Conservation (phyloP, 768 basidiomycete genomes). For the Psilocybe subaeruginosa region DNA sequence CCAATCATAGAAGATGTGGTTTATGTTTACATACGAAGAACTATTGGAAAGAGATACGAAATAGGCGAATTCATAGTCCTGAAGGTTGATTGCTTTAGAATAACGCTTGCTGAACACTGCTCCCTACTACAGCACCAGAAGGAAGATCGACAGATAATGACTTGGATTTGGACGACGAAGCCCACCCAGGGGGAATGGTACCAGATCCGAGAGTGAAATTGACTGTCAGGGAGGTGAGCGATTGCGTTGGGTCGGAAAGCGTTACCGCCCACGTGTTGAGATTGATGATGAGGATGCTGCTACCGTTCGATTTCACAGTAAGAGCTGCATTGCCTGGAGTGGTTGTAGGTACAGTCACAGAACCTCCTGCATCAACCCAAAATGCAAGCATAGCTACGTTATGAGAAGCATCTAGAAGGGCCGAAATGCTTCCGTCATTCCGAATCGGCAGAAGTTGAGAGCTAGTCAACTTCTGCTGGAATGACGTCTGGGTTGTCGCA, state of each 20-base stretch:
- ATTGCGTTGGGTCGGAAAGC: conserved; percentile 68
- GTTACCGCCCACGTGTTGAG: conserved; percentile 45
- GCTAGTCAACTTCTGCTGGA: conserved; percentile 28
- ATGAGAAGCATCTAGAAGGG: conserved; percentile 45
- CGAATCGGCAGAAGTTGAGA: conserved; percentile 32
- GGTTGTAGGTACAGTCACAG: conserved; percentile 34
- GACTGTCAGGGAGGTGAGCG: conserved; percentile 37
- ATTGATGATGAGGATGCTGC: conserved; percentile 46
- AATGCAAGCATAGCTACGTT: conserved; percentile 50
- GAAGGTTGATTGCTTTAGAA: background rate
- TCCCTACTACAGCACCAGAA: conserved; percentile 46
- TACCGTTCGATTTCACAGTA: conserved; percentile 40
- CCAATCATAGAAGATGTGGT: background rate
- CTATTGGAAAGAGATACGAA: background rate
- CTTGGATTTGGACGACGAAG: conserved; percentile 19
- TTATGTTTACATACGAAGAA: background rate
- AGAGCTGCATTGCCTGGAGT: conserved; percentile 22
- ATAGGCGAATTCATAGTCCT: background rate
- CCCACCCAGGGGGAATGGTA: conserved; percentile 26
- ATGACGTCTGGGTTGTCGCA: conserved; percentile 31
- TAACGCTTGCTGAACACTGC: conserved; percentile 38
- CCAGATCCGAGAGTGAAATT: conserved; percentile 32
- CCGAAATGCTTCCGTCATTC: conserved; percentile 52
- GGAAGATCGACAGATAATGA: conserved; percentile 42
- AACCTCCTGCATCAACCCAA: conserved; percentile 52